Percentiles rank a stretch among this genome's conserved stretches.
Conservation (phyloP, 163 green algal species). For the Prototheca wickerhamii region DNA sequence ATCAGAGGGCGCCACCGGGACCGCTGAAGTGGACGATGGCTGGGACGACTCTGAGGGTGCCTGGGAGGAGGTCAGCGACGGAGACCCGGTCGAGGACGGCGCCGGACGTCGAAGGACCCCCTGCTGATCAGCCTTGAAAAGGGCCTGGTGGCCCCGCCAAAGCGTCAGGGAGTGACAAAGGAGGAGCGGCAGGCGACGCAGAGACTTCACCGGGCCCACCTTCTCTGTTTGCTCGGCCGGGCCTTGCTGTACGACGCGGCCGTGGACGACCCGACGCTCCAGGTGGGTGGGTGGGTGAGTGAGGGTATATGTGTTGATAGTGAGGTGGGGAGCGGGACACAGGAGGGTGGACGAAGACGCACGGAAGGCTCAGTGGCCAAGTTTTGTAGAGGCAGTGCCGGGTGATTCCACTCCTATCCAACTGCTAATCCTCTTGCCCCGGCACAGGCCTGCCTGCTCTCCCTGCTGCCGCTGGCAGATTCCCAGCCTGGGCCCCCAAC, state of each 20-base stretch:
- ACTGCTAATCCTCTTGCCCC: too few species aligned
- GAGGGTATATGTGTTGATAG: too few species aligned
- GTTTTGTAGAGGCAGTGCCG: too few species aligned
- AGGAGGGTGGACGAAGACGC: too few species aligned
- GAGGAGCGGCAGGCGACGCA: slow-evolving; percentile 14
- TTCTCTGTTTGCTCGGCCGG: slow-evolving; percentile 52
- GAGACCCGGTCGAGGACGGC: neutral
- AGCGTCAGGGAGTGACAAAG: slow-evolving; percentile 4
- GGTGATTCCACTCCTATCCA: too few species aligned
- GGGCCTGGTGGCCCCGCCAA: neutral
- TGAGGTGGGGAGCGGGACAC: too few species aligned
- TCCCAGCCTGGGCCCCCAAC: too few species aligned
- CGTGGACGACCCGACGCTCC: slow-evolving; percentile 37
- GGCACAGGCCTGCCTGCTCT: too few species aligned
- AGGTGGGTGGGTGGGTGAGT: slow-evolving; percentile 20
- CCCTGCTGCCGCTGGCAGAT: too few species aligned
- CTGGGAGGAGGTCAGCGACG: neutral
- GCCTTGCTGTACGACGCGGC: slow-evolving; percentile 38
- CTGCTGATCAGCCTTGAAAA: neutral
- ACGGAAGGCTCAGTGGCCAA: too few species aligned
- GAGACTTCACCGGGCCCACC: slow-evolving; percentile 44
- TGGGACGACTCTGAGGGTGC: neutral
- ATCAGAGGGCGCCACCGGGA: neutral
- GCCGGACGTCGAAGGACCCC: neutral
- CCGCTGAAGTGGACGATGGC: neutral